Evolutionary conservation across 305 asterid genomes (phyloP), one percentile per base, ranked within the genome.

Genomic region (Petunia hybrid): DNA sequence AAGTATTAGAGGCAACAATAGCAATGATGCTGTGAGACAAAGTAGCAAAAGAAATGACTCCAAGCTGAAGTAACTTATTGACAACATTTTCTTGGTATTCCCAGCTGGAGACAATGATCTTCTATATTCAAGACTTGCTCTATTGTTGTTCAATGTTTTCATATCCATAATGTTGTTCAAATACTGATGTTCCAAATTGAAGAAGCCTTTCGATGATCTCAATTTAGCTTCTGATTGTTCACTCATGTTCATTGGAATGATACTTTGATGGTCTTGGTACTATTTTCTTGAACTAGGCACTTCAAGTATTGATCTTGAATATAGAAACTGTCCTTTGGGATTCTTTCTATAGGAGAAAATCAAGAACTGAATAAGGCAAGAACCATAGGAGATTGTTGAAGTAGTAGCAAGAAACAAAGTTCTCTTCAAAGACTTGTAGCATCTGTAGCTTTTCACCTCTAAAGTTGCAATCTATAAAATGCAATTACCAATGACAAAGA

Each of bases 21-120:
- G 31, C 46, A 82, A 78, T 62, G 84, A 82, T 45, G 82, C 82
- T 67, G 82, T 66, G 8, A 82, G 45, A 31, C 81, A 65, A 40
- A 82, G n/a, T 3, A 82, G 70, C 31, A 77, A 14, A 66, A 82
- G 38, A 7, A 82, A 55, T 5, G 84, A 82, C 16, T 82, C 82
- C 62, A 66, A 56, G 40, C 82, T 60, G 78, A 82, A 82, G 66
- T 82, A 77, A 9, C 84, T 82, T 22, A 78, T 59, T n/a, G 73
- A 76, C 8, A 82, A 40, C 38, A 68, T 42, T 62, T 57, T 82
- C 46, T 65, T 75, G 6, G 46, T 51, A 16, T 6, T 46, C 38
- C 56, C 76, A 10, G 70, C 38, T 77, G 59, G 70, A 42, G 70
- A 59, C 1, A 56, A 76, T 3, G 80, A 76, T 53, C 80, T 14